Evolutionary conservation across 2,329 filamentous ascomycete species (phyloP), one percentile per base, ranked within the genome.

Genomic region (Cladosporium cucumerinum): DNA sequence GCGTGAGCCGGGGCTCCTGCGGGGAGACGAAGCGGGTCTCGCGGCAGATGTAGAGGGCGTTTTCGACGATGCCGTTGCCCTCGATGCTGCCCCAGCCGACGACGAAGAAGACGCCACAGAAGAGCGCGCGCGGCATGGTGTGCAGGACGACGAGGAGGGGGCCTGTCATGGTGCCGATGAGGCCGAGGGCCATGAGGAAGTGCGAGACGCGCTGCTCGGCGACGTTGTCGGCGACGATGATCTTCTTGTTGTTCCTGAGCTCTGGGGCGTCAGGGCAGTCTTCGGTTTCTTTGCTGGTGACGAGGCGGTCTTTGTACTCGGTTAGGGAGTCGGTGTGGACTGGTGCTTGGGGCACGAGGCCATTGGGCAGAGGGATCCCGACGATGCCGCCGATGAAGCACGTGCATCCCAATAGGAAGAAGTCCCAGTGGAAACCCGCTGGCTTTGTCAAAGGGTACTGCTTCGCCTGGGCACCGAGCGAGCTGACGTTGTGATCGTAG

Each of bases 341-440:
- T 0, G 84, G 85, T 6, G 85, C 85, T 76, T 86, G 84, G 0
- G 84, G 84, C n/a, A 85, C 83, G 0, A 87, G 77, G 5, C 84
- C 85, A 65, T 87, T 87, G 2, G 85, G 84, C 43, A 86, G 79
- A 0, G 84, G 85, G 7, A 86, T 79, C 2, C 83, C 84, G 12
- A 86, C 77, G n/a, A 87, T 79, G 0, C 83, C 84, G 2, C 80
- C 79, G 23, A 86, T 78, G 66, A 84, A 83, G 1, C 82, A 85
- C 0, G 84, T 86, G 66, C 81, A 79, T 7, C 84, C 85, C 0
- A 86, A 78, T 0, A 87, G 78, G 73, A 86, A 86, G 69, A 86
- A 82, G 71, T 86, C 85, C 84, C 84, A 86, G 71, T 86, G 84
- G 70, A 86, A 86, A n/a, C 84, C 84, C 0, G 83, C 84, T 0